Evolutionary conservation across 2,329 filamentous ascomycete species (phyloP), one percentile per base, ranked within the genome.

Genomic region (Bimuria novae-zelandiae): DNA sequence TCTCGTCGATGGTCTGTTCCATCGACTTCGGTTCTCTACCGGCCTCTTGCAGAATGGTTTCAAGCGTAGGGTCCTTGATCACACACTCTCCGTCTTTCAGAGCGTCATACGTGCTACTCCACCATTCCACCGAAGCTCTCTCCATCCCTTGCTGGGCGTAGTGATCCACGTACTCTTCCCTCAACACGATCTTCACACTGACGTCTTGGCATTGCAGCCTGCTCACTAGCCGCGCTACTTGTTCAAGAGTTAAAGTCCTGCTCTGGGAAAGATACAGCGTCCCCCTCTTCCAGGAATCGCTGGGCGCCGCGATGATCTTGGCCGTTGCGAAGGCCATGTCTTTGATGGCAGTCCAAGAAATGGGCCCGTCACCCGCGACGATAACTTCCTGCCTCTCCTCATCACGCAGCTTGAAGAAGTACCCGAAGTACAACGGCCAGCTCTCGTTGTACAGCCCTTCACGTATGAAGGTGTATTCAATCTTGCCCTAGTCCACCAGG

Each of bases 341-440:
- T 0, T 65, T 37, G 29, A 80, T 79, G 8, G 64, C 56, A 0
- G 77, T 79, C 77, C 77, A 80, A 47, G 65, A 73, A 3, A 79
- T 69, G 6, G 62, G 63, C 6, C 75, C 67, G 55, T 79, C 76
- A 0, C 77, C 78, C 0, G 69, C 77, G 7, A 75, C 67, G 0
- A 76, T 32, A 1, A 79, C 64, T 33, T 76, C 72, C 0, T 36
- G 63, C 44, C 77, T 59, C 0, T 60, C 59, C 33, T 79, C 77
- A 2, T 65, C 53, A 8, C 65, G 66, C 1, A 71, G 35, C 0
- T 56, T 56, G 11, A 71, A 71, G 42, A 75, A 79, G 48, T 79
- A 76, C 0, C 78, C 77, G 17, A 79, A 70, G 53, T 79, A 79
- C 17, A 80, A 57, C 6, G 77, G 77, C 78, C 78, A 80, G 48